Percentiles rank a stretch among this genome's conserved stretches.
Evolutionary conservation across 768 basidiomycete genomes (phyloP).

Genomic region (Panaeolus papilionaceus): DNA sequence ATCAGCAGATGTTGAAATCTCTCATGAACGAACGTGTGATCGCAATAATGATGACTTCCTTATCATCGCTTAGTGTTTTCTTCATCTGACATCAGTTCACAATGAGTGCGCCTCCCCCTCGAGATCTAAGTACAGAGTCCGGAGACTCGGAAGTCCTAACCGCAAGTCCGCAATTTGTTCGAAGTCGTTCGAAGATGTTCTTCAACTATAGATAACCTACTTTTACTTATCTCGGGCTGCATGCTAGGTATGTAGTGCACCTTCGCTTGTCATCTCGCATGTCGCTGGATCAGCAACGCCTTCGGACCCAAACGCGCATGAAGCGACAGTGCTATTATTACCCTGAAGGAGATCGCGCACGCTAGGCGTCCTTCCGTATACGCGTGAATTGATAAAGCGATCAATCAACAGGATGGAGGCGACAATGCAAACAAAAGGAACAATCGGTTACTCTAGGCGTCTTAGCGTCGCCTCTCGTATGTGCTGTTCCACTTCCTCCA

Average conservation of each 20-base stretch:
- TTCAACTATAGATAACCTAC: neutral
- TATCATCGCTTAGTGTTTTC: neutral
- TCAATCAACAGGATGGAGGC: neutral
- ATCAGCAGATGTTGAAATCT: neutral
- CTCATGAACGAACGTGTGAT: neutral
- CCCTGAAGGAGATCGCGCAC: neutral
- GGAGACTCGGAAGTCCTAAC: neutral
- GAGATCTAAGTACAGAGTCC: neutral
- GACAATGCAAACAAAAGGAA: neutral
- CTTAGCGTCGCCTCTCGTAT: neutral
- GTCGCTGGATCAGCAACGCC: neutral
- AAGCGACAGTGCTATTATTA: neutral
- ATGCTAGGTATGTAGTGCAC: neutral
- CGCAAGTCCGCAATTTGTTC: neutral
- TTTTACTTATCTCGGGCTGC: neutral
- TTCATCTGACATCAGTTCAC: neutral
- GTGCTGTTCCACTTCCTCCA: neutral
- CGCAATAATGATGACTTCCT: neutral
- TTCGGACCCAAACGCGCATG: neutral
- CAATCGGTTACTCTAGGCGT: neutral
- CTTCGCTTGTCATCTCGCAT: neutral
- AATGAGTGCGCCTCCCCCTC: neutral
- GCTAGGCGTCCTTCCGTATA: neutral
- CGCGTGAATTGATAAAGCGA: neutral
- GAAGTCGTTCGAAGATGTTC: neutral